phyloP scores from a whole-genome alignment of 73 alveolate species.

The Paramecium pentaurelia region DNA sequence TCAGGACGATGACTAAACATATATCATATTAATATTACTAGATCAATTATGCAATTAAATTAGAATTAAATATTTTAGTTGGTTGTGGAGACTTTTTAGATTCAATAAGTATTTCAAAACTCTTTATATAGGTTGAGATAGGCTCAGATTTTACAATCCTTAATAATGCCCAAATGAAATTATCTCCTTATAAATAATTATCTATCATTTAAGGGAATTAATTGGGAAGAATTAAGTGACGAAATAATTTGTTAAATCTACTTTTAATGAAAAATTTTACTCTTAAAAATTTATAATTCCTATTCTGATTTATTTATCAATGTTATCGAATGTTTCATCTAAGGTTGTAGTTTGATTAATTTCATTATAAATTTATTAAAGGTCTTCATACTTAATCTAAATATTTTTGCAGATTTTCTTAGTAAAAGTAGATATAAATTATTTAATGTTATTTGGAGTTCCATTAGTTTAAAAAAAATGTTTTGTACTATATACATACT shows the following conservation, averaged over 20 bases:
- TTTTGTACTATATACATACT: neutral
- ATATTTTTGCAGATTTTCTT: neutral
- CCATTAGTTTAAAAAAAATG: neutral
- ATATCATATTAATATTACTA: neutral
- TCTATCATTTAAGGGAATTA: neutral
- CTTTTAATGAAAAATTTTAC: neutral
- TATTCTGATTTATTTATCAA: neutral
- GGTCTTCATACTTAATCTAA: neutral
- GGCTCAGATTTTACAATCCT: neutral
- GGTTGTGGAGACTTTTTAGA: neutral
- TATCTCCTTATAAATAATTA: neutral
- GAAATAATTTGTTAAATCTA: neutral
- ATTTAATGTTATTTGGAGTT: neutral
- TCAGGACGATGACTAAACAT: neutral
- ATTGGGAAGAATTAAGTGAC: neutral
- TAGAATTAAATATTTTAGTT: neutral
- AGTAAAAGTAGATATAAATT: neutral
- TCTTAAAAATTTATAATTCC: neutral
- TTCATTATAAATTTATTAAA: neutral
- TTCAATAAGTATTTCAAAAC: neutral
- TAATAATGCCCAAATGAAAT: neutral
- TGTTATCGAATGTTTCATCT: neutral
- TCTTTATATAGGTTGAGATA: neutral
- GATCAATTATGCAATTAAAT: neutral
- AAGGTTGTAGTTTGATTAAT: neutral